Percentiles rank a stretch among this genome's conserved stretches.
Evolutionary conservation across 176 grass and related monocot species (phyloP).

Genomic region (Triticum monococcum): DNA sequence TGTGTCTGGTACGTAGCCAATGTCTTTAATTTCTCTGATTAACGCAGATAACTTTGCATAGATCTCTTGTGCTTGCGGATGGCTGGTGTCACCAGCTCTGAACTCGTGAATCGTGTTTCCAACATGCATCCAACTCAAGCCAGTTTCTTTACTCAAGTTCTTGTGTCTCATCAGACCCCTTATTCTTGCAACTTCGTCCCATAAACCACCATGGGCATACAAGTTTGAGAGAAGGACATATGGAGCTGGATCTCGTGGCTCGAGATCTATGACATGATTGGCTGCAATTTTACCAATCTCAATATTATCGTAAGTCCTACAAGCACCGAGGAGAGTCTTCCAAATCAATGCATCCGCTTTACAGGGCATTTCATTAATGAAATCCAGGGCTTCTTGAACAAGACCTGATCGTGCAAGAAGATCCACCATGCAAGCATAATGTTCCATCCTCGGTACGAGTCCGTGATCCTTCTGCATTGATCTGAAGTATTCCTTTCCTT

Average conservation of each 20-base stretch:
- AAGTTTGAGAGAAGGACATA: slow-evolving; percentile 92
- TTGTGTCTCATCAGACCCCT: slow-evolving; percentile 67
- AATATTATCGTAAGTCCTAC: slow-evolving; percentile 58
- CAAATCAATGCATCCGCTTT: slow-evolving; percentile 73
- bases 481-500: slow-evolving; percentile 77
- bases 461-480: slow-evolving; percentile 61
- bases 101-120: slow-evolving; percentile 77
- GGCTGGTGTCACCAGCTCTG: slow-evolving; percentile 62
- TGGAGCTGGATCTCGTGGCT: slow-evolving; percentile 71
- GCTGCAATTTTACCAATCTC: slow-evolving; percentile 60
- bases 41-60: slow-evolving; percentile 56
- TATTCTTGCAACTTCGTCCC: slow-evolving; percentile 69
- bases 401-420: slow-evolving; percentile 62
- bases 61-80: slow-evolving; percentile 59
- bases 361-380: slow-evolving; percentile 66
- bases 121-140: slow-evolving; percentile 83
- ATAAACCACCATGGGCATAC: slow-evolving; percentile 77
- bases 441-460: slow-evolving; percentile 75
- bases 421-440: slow-evolving; percentile 94
- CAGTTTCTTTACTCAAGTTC: slow-evolving; percentile 80
- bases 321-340: slow-evolving; percentile 72
- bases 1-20: slow-evolving; percentile 69
- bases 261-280: slow-evolving; percentile 59
- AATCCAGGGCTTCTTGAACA: slow-evolving; percentile 64
- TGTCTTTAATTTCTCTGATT: slow-evolving; percentile 56